Base-by-base conservation (phyloP, 106 monocot species). In the Acorus gramineus region DNA sequence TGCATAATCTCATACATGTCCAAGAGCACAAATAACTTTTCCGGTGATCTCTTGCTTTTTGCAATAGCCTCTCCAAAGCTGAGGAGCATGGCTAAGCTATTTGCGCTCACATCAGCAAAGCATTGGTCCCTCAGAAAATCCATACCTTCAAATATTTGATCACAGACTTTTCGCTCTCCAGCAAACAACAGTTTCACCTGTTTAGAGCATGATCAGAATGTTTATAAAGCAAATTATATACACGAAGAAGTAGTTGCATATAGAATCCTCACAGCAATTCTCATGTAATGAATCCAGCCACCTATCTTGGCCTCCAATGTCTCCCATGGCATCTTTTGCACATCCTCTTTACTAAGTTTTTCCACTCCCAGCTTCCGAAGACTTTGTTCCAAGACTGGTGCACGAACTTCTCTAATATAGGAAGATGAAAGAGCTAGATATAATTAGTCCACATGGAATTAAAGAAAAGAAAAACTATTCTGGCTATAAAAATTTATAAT, bases 1-100 rank as follows among this genome's bases (percentile, higher is more conserved):
- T 73, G 86, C 95, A 95, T 87, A 66, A 87, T 77, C 80, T 95
- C 95, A 74, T 90, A 95, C 95, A 95, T 95, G 72, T 95, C 95
- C 13, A 95, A 73, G 73, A 95, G 86, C 11, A 95, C 95, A 72
- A 95, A 95, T 67, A 95, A 73, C 67, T 95, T 95, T 69, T 95
- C 95, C 42, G 95, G 95, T 42, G 95, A 95, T 42, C 95, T 76
- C 76, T 90, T 95, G 65, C 90, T 90, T 67, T 77, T 90, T 28
- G 95, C 95, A 69, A 95, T 82, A 61, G 95, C 90, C 44, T 95
- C 95, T 52, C 95, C 95, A 82, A 95, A 95, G 75, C 95, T 95
- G 58, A 95, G 76, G 56, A 95, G 90, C 69, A 82, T 82, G 11
- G 73, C 43, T 2, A 90, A 64, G 70, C 95, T 95, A 57, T 78